Evolutionary conservation across 306 rosid species (phyloP).

Genomic region (Inga leiocalycina): DNA sequence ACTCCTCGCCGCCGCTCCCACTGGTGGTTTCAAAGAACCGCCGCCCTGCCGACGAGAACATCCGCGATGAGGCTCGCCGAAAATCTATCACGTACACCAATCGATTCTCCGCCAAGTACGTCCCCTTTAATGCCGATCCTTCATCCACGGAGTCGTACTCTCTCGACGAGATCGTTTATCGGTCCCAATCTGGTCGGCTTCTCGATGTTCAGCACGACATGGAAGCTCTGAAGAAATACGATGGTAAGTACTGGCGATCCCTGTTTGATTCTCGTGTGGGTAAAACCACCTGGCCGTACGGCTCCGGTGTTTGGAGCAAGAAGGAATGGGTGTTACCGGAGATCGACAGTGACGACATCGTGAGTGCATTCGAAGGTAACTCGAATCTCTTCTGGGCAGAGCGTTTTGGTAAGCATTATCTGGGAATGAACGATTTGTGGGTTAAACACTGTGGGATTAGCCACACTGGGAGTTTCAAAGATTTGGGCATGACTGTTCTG

Average conservation of each 20-base stretch:
- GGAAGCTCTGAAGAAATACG: constrained; percentile 52
- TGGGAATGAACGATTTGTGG: constrained; percentile 64
- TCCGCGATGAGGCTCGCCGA: constrained; percentile 63
- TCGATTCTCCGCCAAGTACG: constrained; percentile 58
- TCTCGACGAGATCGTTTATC: constrained; percentile 64
- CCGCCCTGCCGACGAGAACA: constrained; percentile 51
- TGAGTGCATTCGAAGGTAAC: constrained; percentile 61
- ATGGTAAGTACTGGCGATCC: constrained; percentile 58
- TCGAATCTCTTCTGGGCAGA: constrained; percentile 69
- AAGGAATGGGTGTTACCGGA: constrained; percentile 70
- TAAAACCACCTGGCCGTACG: constrained; percentile 64
- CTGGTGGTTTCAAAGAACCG: constrained; percentile 34
- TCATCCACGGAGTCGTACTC: constrained; percentile 52
- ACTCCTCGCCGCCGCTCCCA: not conserved
- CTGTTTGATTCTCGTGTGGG: constrained; percentile 60
- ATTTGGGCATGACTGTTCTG: constrained; percentile 65
- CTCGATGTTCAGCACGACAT: constrained; percentile 62
- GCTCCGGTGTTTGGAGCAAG: constrained; percentile 67
- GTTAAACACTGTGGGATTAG: constrained; percentile 63
- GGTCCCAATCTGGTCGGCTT: constrained; percentile 60
- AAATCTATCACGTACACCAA: constrained; percentile 41
- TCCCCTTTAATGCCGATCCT: constrained; percentile 50
- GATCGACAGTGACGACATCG: constrained; percentile 58
- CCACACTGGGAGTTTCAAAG: constrained; percentile 69
- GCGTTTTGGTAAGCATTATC: constrained; percentile 56